A percentile compares a stretch with the other conserved stretches of the same genome.
Evolutionary conservation across 495 filamentous ascomycete genomes (phyloP).

Genomic region (Penicillium taxi): DNA sequence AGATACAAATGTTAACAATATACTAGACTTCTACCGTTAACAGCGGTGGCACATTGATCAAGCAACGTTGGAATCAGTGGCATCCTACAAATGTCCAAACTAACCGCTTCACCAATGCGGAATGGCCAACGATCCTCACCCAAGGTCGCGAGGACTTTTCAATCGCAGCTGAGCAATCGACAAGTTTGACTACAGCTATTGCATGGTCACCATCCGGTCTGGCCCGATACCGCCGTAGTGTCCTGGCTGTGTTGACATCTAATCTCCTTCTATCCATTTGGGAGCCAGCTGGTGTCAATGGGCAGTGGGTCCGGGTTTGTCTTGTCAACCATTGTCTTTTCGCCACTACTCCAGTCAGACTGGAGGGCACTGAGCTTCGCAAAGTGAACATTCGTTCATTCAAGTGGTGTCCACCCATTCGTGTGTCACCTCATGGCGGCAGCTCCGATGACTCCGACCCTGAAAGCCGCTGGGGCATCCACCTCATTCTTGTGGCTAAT

Average conservation of each 20-base stretch:
- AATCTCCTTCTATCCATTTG: constrained; percentile 46
- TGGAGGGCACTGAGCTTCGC: constrained; percentile 12
- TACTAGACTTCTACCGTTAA: constrained; percentile 28
- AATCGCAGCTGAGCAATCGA: constrained; percentile 56
- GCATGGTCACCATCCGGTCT: constrained; percentile 57
- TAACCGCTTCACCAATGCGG: constrained; percentile 46
- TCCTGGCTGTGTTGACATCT: constrained; percentile 52
- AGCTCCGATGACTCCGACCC: constrained; percentile 4
- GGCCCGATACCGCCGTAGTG: constrained; percentile 48
- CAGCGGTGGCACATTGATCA: too few relatives aligned
- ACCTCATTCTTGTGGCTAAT: constrained; percentile 30
- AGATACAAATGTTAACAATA: neutral
- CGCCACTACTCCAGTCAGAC: constrained; percentile 10
- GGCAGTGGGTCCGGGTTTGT: constrained; percentile 38
- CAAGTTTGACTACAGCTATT: constrained; percentile 42
- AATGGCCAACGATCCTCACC: constrained; percentile 43
- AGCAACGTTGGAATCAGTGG: too few relatives aligned
- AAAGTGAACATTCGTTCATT: constrained; percentile 34
- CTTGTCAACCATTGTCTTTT: constrained; percentile 35
- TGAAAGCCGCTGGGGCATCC: constrained; percentile 37
- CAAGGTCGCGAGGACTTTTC: constrained; percentile 45
- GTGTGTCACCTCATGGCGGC: constrained; percentile 9
- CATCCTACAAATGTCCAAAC: constrained; percentile 36
- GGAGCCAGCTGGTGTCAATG: constrained; percentile 28
- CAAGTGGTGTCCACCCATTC: constrained; percentile 33